Conservation (phyloP, 495 filamentous ascomycete genomes). For the Xylaria grammica region DNA sequence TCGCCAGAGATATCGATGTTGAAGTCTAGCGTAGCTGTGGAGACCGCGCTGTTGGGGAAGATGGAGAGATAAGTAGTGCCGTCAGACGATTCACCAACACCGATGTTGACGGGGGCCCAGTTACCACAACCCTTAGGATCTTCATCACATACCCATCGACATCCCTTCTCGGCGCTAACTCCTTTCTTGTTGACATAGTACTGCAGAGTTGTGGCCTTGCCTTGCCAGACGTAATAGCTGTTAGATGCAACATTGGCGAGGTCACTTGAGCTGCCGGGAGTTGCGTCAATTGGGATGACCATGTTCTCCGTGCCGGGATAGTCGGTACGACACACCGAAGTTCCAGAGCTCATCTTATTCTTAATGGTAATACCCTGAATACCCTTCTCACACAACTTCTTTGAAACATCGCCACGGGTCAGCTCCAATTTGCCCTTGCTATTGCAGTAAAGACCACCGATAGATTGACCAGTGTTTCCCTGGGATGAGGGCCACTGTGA, state of each 20-base stretch:
- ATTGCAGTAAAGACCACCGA: slow-evolving; percentile 88
- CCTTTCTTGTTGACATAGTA: slow-evolving; percentile 94
- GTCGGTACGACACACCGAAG: slow-evolving; percentile 90
- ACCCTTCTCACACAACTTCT: slow-evolving; percentile 78
- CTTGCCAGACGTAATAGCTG: slow-evolving; percentile 78
- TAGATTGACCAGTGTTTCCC: slow-evolving; percentile 81
- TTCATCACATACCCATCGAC: slow-evolving; percentile 70
- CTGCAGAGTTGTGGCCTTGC: slow-evolving; percentile 80
- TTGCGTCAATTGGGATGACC: slow-evolving; percentile 73
- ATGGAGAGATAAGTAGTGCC: slow-evolving; percentile 82
- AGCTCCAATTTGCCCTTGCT: slow-evolving; percentile 73
- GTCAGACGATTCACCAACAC: slow-evolving; percentile 68
- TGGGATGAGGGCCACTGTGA: slow-evolving; percentile 86
- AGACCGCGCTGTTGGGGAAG: slow-evolving; percentile 68
- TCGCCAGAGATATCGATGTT: slow-evolving; percentile 72
- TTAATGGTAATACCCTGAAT: slow-evolving; percentile 69
- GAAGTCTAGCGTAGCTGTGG: slow-evolving; percentile 69
- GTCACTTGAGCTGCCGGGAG: slow-evolving; percentile 57
- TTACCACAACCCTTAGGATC: slow-evolving; percentile 68
- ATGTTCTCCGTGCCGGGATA: slow-evolving; percentile 91
- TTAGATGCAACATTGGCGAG: slow-evolving; percentile 75
- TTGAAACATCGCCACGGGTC: slow-evolving; percentile 67
- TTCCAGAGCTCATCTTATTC: slow-evolving; percentile 69
- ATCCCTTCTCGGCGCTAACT: slow-evolving; percentile 69
- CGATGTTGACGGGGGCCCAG: slow-evolving; percentile 88